These are phyloP conservation scores for Vaccinium macrocarpon DNA, from an alignment of 148 eudicot species.

Conservation along the genomic window DNA sequence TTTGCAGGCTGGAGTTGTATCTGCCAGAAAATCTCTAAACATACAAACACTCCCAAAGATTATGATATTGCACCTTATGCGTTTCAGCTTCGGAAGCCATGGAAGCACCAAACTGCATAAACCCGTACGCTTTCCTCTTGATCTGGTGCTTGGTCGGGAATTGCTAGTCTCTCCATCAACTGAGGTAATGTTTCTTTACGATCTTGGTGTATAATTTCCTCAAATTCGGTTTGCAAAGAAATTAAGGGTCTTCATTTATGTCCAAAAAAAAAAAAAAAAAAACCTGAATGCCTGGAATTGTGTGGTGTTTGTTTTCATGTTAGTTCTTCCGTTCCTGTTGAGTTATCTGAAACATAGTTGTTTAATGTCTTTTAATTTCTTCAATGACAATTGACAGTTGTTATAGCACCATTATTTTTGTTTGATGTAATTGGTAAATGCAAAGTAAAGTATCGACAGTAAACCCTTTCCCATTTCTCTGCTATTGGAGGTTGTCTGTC, in stretches of 20 bases:
- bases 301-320: not conserved
- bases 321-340: not conserved
- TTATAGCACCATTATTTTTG: not conserved
- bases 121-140: slow-evolving; percentile 77
- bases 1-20: slow-evolving; percentile 71
- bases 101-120: slow-evolving; percentile 90
- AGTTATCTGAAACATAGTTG: not conserved
- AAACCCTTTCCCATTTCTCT: not conserved
- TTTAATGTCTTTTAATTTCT: not conserved
- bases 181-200: slow-evolving; percentile 42
- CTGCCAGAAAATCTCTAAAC: slow-evolving; percentile 82
- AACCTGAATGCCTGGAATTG: not conserved
- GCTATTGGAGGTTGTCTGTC: not conserved
- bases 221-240: not conserved
- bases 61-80: slow-evolving; percentile 90
- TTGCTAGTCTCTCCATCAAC: slow-evolving; percentile 63
- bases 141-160: slow-evolving; percentile 67
- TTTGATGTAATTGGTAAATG: not conserved
- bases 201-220: not conserved
- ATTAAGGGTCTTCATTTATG: not conserved
- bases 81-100: slow-evolving; percentile 83
- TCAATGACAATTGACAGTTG: not conserved
- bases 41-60: slow-evolving; percentile 78
- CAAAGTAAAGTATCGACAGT: too few relatives aligned
- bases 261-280: too few relatives aligned